Percentiles rank a stretch among this genome's conserved stretches.
phyloP scores from a whole-genome alignment of 345 rosid species.

The Lepidium africanum region DNA sequence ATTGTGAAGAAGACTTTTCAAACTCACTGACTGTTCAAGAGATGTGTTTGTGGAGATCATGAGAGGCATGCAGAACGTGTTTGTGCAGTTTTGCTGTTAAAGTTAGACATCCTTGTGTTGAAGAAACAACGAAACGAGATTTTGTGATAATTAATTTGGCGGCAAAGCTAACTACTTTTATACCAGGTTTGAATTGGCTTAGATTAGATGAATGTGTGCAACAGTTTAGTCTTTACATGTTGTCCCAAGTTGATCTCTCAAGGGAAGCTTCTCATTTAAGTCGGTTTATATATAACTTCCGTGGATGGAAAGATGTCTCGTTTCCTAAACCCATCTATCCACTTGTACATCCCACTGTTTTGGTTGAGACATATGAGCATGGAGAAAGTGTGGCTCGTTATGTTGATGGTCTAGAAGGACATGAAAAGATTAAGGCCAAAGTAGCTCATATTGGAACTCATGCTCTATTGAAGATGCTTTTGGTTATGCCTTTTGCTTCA shows the following conservation, averaged over 20 bases:
- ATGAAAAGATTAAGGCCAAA: conserved; percentile 50
- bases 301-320: conserved; percentile 90
- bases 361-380: conserved; percentile 89
- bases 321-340: conserved; percentile 96
- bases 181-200: conserved; percentile 89
- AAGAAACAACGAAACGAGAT: conserved; percentile 85
- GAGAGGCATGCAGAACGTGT: conserved; percentile 65
- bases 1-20: conserved; percentile 1
- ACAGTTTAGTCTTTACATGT: conserved; percentile 90
- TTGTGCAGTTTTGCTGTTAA: conserved; percentile 58
- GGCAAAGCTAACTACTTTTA: conserved; percentile 54
- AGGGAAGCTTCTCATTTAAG: conserved; percentile 98
- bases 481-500: conserved; percentile 42
- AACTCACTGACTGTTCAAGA: too few relatives aligned
- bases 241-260: conserved; percentile 99
- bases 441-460: conserved; percentile 96
- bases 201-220: conserved; percentile 94
- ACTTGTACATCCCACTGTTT: conserved; percentile 92
- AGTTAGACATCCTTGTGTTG: conserved; percentile 98
- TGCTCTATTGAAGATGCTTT: conserved; percentile 97
- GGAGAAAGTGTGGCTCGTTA: conserved; percentile 86
- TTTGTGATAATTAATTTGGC: conserved; percentile 68
- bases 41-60: conserved; percentile 52
- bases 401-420: conserved; percentile 77
- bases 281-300: conserved; percentile 87